Evolutionary conservation across 2,329 filamentous ascomycete genomes (phyloP).

Genomic region (Curvularia eragrostidis): DNA sequence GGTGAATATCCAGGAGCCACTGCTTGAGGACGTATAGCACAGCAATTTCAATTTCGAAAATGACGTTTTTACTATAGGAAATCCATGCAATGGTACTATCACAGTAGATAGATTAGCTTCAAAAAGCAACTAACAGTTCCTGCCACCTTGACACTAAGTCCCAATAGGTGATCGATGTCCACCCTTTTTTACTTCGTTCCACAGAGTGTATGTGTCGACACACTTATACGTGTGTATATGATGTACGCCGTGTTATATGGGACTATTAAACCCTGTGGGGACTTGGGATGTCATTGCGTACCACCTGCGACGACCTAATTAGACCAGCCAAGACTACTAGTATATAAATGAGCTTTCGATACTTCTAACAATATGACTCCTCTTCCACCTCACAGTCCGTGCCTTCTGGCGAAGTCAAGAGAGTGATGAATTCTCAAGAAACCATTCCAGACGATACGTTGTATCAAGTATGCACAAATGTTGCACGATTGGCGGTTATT

Average conservation of each 20-base stretch:
- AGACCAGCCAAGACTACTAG: constrained; percentile 2
- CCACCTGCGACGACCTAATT: background rate
- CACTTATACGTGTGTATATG: background rate
- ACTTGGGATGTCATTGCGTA: background rate
- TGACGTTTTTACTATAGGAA: background rate
- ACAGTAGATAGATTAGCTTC: background rate
- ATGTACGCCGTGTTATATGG: background rate
- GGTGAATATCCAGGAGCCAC: background rate
- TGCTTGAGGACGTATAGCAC: background rate
- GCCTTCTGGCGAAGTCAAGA: background rate
- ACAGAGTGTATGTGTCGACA: background rate
- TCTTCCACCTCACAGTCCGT: background rate
- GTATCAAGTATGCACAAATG: background rate
- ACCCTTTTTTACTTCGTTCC: background rate
- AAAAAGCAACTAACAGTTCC: background rate
- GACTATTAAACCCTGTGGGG: background rate
- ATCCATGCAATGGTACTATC: background rate
- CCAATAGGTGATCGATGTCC: background rate
- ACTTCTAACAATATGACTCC: background rate
- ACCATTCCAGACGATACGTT: constrained; percentile 6
- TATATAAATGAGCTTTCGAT: constrained; percentile 11
- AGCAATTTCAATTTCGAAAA: background rate
- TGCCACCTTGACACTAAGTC: background rate
- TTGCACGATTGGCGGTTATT: background rate
- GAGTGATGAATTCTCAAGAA: constrained; percentile 4